Evolutionary conservation across 2,329 filamentous ascomycete genomes (phyloP).

Genomic region (Trichoderma arundinaceum): DNA sequence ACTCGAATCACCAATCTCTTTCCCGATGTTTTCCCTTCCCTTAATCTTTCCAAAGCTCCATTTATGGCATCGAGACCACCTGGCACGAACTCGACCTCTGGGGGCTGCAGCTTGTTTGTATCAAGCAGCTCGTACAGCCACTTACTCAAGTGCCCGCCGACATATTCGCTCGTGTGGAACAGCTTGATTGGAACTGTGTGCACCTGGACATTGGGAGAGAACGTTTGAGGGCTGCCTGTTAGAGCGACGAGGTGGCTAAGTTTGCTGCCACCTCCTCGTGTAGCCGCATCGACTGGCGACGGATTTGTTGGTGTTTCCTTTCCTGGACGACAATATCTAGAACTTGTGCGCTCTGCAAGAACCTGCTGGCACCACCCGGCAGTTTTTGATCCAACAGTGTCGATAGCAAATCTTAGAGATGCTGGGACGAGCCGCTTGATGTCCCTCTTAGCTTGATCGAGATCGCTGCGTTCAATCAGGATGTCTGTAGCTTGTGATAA

Average conservation of each 20-base stretch:
- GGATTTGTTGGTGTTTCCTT: slow-evolving; percentile 27
- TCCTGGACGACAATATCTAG: slow-evolving; percentile 25
- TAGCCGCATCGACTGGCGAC: neutral
- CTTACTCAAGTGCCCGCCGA: slow-evolving; percentile 26
- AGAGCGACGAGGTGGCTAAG: slow-evolving; percentile 28
- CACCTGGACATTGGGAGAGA: slow-evolving; percentile 18
- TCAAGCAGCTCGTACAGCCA: slow-evolving; percentile 29
- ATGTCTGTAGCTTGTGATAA: neutral
- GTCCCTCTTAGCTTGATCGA: slow-evolving; percentile 28
- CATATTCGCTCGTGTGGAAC: slow-evolving; percentile 24
- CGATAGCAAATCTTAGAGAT: slow-evolving; percentile 27
- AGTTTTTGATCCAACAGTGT: slow-evolving; percentile 17
- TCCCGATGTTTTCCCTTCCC: slow-evolving; percentile 13
- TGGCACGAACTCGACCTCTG: slow-evolving; percentile 10
- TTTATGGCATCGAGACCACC: slow-evolving; percentile 25
- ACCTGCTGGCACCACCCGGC: slow-evolving; percentile 28
- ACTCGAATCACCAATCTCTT: slow-evolving; percentile 26
- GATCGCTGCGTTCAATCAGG: slow-evolving; percentile 18
- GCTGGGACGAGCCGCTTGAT: slow-evolving; percentile 18
- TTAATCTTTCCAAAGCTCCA: slow-evolving; percentile 15
- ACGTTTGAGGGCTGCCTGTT: neutral
- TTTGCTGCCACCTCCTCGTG: slow-evolving; percentile 27
- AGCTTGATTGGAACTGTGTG: slow-evolving; percentile 26
- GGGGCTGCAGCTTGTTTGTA: slow-evolving; percentile 3
- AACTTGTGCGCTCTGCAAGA: slow-evolving; percentile 28